Evolutionary conservation across 176 grass and related monocot species (phyloP), one percentile per base, ranked within the genome.

Genomic region (Guadua angustifolia): DNA sequence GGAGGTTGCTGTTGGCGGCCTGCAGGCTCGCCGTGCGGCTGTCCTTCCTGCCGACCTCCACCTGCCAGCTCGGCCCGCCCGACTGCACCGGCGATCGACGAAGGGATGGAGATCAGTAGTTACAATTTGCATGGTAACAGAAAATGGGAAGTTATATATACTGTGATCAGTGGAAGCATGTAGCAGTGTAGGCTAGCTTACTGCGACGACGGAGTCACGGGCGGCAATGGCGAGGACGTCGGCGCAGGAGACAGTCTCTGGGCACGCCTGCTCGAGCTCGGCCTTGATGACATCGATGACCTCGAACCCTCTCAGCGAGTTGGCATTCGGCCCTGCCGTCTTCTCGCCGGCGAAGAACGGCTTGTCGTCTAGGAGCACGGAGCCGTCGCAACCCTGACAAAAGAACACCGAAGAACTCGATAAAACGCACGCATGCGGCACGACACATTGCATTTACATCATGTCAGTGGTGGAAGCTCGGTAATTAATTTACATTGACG

Each of bases 211-310:
- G 1, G 94, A 92, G 87, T 97, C 94, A n/a, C 94, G 90, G 69
- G 94, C 94, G 4, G 86, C 90, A 64, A 97, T 89, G 77, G 94
- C 94, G 6, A 97, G 92, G 84, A 97, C 17, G 77, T 97, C 94
- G 25, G 92, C 89, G 33, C 94, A 97, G 43, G 94, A 97, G 75
- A 97, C 88, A 0, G 88, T 94, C 77, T 87, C 83, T 0, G 92
- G 92, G 84, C 94, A 97, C 18, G 78, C 90, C 40, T 42, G 73
- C 77, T 97, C 94, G 2, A 97, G 90, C 82, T 94, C 83, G 4
- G 62, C 50, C 88, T 97, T 97, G 81, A 97, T 97, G 36, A 77
- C 84, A 7, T 97, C 94, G 19, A 97, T 76, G 26, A 97, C 90
- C 35, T 97, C 92, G 73, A 94, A 97, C 0, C 94, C 94, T 69